Percentiles rank a stretch among this genome's conserved stretches.
Evolutionary conservation across 2,329 filamentous ascomycete species (phyloP).

Genomic region (Botrytis sinoallii): DNA sequence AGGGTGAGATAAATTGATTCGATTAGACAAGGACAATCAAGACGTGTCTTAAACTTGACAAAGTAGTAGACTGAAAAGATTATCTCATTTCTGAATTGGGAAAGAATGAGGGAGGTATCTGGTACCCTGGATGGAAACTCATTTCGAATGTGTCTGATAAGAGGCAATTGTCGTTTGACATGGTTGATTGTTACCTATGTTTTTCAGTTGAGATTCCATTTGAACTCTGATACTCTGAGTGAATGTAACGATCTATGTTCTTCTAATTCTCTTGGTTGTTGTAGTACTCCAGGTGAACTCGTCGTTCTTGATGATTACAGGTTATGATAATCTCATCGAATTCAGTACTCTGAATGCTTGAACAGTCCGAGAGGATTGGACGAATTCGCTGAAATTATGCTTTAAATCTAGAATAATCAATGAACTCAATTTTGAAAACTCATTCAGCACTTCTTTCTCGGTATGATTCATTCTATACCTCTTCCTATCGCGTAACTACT

Average conservation of each 20-base stretch:
- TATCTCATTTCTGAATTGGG: too few relatives aligned
- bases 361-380: not conserved
- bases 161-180: not conserved
- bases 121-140: rapidly evolving
- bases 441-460: not conserved
- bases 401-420: not conserved
- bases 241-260: not conserved
- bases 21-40: not conserved
- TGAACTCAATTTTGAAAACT: not conserved
- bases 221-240: not conserved
- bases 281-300: not conserved
- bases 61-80: not conserved
- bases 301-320: not conserved
- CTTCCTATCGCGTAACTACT: not conserved
- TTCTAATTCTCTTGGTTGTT: not conserved
- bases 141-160: not conserved
- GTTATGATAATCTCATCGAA: not conserved
- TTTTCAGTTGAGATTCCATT: too few relatives aligned
- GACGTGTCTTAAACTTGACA: not conserved
- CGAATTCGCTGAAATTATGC: not conserved
- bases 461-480: too few relatives aligned
- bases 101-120: not conserved
- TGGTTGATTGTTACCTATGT: too few relatives aligned
- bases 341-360: too few relatives aligned
- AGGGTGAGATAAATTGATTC: not conserved